Base-by-base conservation (phyloP, 2,329 filamentous ascomycete genomes). In the Cryphonectria radicalis region DNA sequence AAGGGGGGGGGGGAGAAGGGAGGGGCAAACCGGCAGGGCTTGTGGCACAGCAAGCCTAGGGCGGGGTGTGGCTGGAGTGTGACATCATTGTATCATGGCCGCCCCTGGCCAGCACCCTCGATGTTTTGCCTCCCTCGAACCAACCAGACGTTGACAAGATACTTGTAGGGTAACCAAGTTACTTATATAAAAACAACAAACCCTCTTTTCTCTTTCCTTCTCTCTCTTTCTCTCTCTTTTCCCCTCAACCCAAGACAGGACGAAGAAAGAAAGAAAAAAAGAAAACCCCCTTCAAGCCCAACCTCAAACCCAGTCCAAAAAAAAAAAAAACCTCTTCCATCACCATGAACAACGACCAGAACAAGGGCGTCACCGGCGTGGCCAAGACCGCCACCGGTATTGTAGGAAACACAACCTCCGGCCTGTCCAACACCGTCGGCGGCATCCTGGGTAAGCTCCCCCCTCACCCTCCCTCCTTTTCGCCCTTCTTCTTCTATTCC, bases 341-440 rank as follows among this genome's bases (percentile, higher is more conserved):
- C 68, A 74, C 28, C 28, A 76, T 74, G 72, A 75, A 69, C 71
- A 73, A 75, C 69, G 72, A 75, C 73, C 74, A 76, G 42, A 70
- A 76, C 62, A 76, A 78, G 72, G 63, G 70, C 19, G 75, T 77
- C 64, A 79, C 78, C n/a, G 72, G 72, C 37, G 68, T 71, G 5
- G 70, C 66, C 40, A 77, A 79, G 74, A 66, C 70, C 37, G 77
- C 77, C 68, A 79, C 78, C 2, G 76, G 74, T 4, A 77, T 76
- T 11, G 69, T 80, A 46, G 78, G 78, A 42, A 78, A 79, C 74
- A 80, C 78, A 0, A 75, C 77, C 43, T 77, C 76, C 11, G 78
- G 78, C 7, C 66, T 80, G 43, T 75, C 77, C 46, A 78, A 79
- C 74, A 80, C 78, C 2, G 76, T 79, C 4, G 78, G 78, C 46